Evolutionary conservation across 2,329 filamentous ascomycete genomes (phyloP), one percentile per base, ranked within the genome.

Genomic region (Blastomyces parvus): DNA sequence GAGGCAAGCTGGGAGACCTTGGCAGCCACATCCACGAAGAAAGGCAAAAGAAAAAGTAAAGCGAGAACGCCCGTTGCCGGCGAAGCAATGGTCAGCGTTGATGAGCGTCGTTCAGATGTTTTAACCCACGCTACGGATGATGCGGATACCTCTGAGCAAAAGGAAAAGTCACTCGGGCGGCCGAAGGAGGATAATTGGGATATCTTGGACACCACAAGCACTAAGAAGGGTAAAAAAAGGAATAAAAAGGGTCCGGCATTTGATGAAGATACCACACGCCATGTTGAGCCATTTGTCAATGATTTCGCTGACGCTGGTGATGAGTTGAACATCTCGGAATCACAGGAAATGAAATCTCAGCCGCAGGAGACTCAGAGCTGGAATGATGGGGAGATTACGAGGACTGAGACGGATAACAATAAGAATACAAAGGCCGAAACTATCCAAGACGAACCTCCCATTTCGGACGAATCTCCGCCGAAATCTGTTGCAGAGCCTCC

Each of bases 351-450:
- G 27, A 14, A 55, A 19, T 13, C 19, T 19, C 27, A 55, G 17
- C 27, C 19, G 22, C 42, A 36, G 22, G 58, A 33, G 11, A 40
- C 8, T n/a, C 33, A 27, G 13, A 33, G 25, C 30, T 36, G 52
- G 52, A 19, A 19, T 27, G 3, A 14, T 27, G 8, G 9, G 48
- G 48, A 52, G 3, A 36, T 27, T 6, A 2, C 30, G 14, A 55
- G 17, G 19, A 55, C 52, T 27, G 25, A 50, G 33, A 9, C 13
- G 25, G 42, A 14, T 25, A 40, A 52, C 22, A 30, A 33, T 1
- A 55, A 61, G 30, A 61, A 61, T 42, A 66, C 67, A 8, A 64
- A 67, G 52, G 38, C 53, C 25, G 66, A 65, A 44, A 62, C 62
- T 63, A 60, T 55, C n/a, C n/a, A 59, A 56, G 58, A 64, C 36